phyloP scores from a whole-genome alignment of 306 rosid genomes.

The Pterocarpus macrocarpus region DNA sequence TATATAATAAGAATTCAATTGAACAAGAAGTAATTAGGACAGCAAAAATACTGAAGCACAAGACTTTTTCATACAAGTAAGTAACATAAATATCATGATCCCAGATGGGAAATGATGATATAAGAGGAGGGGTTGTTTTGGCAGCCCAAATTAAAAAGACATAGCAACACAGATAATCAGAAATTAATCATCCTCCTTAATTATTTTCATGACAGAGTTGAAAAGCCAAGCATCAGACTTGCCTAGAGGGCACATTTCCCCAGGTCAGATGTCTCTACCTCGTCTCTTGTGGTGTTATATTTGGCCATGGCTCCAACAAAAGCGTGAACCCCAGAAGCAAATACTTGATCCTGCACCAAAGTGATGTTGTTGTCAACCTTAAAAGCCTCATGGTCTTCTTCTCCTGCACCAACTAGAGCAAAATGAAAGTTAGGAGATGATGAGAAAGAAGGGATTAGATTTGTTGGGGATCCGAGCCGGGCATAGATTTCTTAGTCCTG shows the following conservation, averaged over 20 bases:
- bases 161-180: not conserved
- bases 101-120: too few relatives aligned
- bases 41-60: not conserved
- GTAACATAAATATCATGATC: too few relatives aligned
- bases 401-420: not conserved
- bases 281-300: not conserved
- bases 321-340: not conserved
- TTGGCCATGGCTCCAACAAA: conserved; percentile 58
- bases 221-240: conserved; percentile 86
- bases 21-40: conserved; percentile 8
- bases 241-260: conserved; percentile 65
- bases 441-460: not conserved
- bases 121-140: too few relatives aligned
- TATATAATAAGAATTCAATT: not conserved
- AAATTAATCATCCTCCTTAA: not conserved
- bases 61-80: too few relatives aligned
- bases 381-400: conserved; percentile 41
- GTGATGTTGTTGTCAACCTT: conserved; percentile 26
- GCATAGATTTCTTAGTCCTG: not conserved
- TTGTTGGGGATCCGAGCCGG: conserved; percentile 4
- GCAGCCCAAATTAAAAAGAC: not conserved
- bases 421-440: not conserved
- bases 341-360: conserved; percentile 39
- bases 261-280: not conserved
- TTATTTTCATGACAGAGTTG: not conserved